These are phyloP conservation scores for Trichopus zeylanicus DNA, from an alignment of 116 monocot genomes.

Conservation along the genomic window DNA sequence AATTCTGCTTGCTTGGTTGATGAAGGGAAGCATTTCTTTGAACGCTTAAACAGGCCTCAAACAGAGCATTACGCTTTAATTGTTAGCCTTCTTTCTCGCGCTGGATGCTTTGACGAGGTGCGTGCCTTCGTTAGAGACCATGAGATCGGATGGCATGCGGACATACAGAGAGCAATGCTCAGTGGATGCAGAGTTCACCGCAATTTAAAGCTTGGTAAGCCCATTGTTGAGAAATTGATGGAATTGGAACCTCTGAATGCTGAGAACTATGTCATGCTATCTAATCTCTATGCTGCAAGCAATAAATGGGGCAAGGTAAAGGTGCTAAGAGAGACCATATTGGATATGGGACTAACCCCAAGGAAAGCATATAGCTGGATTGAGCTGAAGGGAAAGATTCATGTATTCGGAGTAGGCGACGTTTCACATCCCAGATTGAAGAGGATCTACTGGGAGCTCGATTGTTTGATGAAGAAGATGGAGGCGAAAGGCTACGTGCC, in stretches of 20 bases:
- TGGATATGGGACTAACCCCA: conserved; percentile 49
- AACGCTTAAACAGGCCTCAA: conserved; percentile 10
- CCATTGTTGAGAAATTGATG: conserved; percentile 27
- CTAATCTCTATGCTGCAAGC: conserved; percentile 28
- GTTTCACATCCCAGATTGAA: conserved; percentile 51
- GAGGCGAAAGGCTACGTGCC: conserved; percentile 8
- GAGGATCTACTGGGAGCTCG: conserved; percentile 40
- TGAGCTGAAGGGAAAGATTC: conserved; percentile 46
- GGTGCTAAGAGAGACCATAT: conserved; percentile 25
- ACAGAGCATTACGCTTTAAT: conserved; percentile 27
- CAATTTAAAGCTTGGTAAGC: conserved; percentile 34
- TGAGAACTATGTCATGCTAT: conserved; percentile 46
- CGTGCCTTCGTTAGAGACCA: conserved; percentile 19
- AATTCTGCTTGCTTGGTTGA: conserved; percentile 26
- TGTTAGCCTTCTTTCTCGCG: conserved; percentile 31
- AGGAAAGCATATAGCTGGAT: conserved; percentile 54
- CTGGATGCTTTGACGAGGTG: conserved; percentile 28
- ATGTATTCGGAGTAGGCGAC: conserved; percentile 49
- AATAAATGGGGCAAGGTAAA: conserved; percentile 21
- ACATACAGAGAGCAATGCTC: conserved; percentile 34
- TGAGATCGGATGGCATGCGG: not conserved
- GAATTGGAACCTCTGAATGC: conserved; percentile 56
- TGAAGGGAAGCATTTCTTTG: conserved; percentile 25
- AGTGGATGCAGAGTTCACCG: conserved; percentile 45
- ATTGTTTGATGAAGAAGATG: conserved; percentile 22